Conservation (phyloP, 2,329 filamentous ascomycete genomes). For the Amesomyces nigricolor region DNA sequence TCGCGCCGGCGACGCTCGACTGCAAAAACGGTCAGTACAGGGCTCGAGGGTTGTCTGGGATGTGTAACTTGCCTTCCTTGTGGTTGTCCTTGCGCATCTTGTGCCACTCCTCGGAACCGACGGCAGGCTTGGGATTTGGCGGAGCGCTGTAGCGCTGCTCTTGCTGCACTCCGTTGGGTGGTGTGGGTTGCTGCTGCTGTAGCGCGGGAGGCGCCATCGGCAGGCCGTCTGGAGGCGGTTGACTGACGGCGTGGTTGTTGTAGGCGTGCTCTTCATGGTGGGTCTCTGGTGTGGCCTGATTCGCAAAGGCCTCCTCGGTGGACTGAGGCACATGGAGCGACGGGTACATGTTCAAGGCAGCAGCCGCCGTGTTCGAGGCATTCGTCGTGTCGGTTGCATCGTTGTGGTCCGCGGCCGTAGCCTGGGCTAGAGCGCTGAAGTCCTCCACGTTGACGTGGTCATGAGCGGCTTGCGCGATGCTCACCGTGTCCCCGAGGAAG, state of each 20-base stretch:
- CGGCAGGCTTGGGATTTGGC: slow-evolving; percentile 62
- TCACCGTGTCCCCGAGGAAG: slow-evolving; percentile 51
- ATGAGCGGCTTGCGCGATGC: slow-evolving; percentile 38
- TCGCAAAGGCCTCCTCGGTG: slow-evolving; percentile 55
- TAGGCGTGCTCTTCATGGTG: slow-evolving; percentile 34
- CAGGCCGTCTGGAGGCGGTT: slow-evolving; percentile 31
- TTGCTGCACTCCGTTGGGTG: slow-evolving; percentile 37
- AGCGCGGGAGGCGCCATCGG: slow-evolving; percentile 19
- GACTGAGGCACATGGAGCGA: slow-evolving; percentile 52
- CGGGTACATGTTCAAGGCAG: slow-evolving; percentile 54
- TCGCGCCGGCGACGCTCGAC: slow-evolving; percentile 94
- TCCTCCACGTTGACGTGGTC: slow-evolving; percentile 45
- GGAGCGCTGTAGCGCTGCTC: slow-evolving; percentile 38
- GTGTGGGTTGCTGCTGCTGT: slow-evolving; percentile 26
- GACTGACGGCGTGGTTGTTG: slow-evolving; percentile 32
- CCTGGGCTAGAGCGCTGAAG: slow-evolving; percentile 52
- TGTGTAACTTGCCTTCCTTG: slow-evolving; percentile 74
- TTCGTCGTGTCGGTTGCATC: slow-evolving; percentile 43
- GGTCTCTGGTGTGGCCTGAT: slow-evolving; percentile 39
- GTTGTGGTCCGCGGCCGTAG: slow-evolving; percentile 44
- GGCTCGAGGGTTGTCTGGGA: too few relatives aligned
- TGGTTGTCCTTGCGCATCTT: slow-evolving; percentile 96
- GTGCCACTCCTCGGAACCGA: slow-evolving; percentile 98
- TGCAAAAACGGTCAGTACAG: slow-evolving; percentile 34
- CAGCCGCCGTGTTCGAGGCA: slow-evolving; percentile 55